Evolutionary conservation across 1,284 basidiomycete genomes (phyloP).

Genomic region (Sporisorium reilianum): DNA sequence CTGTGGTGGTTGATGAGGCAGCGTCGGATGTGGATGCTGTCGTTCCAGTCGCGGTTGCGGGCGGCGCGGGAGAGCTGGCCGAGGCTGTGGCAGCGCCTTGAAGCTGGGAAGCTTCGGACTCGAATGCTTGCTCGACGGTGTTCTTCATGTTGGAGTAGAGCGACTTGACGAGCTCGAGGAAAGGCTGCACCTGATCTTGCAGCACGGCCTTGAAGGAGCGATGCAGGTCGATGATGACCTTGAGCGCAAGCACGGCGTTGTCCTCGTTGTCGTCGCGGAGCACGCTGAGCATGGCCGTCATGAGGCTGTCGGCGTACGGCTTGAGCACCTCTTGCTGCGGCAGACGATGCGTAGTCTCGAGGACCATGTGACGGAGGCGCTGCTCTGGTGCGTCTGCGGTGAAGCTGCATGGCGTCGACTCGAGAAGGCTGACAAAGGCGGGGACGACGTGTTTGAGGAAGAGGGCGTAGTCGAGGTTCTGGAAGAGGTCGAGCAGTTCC

Average conservation of each 20-base stretch:
- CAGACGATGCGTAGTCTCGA: constrained; percentile 78
- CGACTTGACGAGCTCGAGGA: constrained; percentile 80
- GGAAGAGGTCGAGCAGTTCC: constrained; percentile 62
- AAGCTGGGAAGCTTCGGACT: constrained; percentile 52
- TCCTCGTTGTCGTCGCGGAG: constrained; percentile 96
- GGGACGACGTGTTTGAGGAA: constrained; percentile 76
- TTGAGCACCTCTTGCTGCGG: constrained; percentile 84
- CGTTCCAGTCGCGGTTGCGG: constrained; percentile 12
- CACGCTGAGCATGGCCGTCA: constrained; percentile 80
- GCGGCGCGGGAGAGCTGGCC: constrained; percentile 15
- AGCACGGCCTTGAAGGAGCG: constrained; percentile 72
- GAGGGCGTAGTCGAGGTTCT: constrained; percentile 77
- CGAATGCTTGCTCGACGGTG: constrained; percentile 82
- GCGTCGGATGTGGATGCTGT: constrained; percentile 6
- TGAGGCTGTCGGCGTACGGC: constrained; percentile 78
- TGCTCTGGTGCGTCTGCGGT: constrained; percentile 84
- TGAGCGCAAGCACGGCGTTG: constrained; percentile 90
- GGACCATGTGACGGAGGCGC: constrained; percentile 74
- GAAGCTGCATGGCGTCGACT: constrained; percentile 81
- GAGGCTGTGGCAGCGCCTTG: constrained; percentile 7
- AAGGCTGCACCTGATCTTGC: constrained; percentile 83
- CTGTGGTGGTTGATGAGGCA: constrained; percentile 2
- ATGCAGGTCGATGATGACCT: constrained; percentile 84
- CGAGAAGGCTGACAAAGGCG: constrained; percentile 81
- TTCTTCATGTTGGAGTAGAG: constrained; percentile 82